Evolutionary conservation across 306 rosid genomes (phyloP).

Genomic region (Rosa rugosa): DNA sequence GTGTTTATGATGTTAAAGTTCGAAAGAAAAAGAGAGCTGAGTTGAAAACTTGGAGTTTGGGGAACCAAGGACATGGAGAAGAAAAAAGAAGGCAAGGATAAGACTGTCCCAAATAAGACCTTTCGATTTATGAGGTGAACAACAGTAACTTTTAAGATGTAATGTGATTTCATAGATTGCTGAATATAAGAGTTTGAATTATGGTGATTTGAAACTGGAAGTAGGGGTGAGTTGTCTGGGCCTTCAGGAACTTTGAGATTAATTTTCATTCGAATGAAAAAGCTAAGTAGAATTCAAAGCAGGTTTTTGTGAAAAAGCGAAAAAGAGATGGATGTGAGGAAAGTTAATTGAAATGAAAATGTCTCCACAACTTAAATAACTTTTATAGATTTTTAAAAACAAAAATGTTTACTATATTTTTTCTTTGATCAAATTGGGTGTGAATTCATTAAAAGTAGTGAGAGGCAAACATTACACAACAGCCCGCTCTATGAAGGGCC

Average conservation of each 20-base stretch:
- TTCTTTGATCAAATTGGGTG: too few species aligned
- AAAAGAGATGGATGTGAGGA: too few species aligned
- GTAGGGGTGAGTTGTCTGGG: not conserved
- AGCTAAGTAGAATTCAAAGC: too few species aligned
- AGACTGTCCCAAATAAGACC: not conserved
- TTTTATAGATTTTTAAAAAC: too few species aligned
- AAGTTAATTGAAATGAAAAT: too few species aligned
- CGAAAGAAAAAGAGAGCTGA: not conserved
- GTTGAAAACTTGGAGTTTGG: not conserved
- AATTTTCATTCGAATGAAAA: not conserved
- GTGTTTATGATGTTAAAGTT: not conserved
- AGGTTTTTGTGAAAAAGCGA: too few species aligned
- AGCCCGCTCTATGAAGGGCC: too few species aligned
- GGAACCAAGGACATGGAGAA: not conserved
- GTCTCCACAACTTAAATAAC: too few species aligned
- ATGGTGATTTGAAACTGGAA: not conserved
- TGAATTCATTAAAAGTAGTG: too few species aligned
- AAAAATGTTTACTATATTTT: too few species aligned
- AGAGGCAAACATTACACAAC: too few species aligned
- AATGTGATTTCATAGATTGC: not conserved
- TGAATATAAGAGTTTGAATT: not conserved
- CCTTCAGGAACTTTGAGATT: not conserved
- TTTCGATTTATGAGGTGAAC: not conserved
- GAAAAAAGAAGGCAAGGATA: not conserved
- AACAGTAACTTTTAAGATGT: not conserved